Percentiles rank a stretch among this genome's conserved stretches.
phyloP scores from a whole-genome alignment of 148 eudicot species.

The Cornus controversa region DNA sequence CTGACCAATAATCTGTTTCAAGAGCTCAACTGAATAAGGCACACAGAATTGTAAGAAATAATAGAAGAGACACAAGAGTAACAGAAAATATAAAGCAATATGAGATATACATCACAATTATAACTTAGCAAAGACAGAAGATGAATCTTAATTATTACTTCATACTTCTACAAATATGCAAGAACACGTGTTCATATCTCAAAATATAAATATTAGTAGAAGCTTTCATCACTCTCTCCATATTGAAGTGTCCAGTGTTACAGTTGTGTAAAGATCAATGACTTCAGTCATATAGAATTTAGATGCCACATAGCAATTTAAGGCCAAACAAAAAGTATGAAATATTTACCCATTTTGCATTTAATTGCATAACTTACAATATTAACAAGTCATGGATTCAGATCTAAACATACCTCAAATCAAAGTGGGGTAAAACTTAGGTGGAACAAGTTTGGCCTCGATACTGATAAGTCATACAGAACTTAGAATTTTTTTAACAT shows the following conservation, averaged over 20 bases:
- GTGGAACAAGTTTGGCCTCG: not conserved
- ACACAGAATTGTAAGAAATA: not conserved
- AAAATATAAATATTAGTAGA: too few species aligned
- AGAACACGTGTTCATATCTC: not conserved
- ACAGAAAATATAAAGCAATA: not conserved
- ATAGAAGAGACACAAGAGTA: not conserved
- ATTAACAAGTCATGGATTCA: not conserved
- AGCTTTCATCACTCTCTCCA: not conserved
- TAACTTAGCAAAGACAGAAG: not conserved
- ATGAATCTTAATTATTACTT: not conserved
- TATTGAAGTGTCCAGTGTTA: not conserved
- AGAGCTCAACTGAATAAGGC: not conserved
- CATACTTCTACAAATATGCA: not conserved
- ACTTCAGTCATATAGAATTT: not conserved
- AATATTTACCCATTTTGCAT: not conserved
- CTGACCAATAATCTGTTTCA: not conserved
- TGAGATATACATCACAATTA: not conserved
- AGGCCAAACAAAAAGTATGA: not conserved
- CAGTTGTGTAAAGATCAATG: not conserved
- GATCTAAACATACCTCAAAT: not conserved
- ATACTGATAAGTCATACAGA: not conserved
- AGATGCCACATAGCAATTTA: not conserved
- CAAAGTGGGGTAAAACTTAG: not conserved
- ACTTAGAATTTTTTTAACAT: not conserved
- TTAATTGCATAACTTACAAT: not conserved